Evolutionary conservation across 2,329 filamentous ascomycete genomes (phyloP).

Genomic region (Botryotinia narcissicola): DNA sequence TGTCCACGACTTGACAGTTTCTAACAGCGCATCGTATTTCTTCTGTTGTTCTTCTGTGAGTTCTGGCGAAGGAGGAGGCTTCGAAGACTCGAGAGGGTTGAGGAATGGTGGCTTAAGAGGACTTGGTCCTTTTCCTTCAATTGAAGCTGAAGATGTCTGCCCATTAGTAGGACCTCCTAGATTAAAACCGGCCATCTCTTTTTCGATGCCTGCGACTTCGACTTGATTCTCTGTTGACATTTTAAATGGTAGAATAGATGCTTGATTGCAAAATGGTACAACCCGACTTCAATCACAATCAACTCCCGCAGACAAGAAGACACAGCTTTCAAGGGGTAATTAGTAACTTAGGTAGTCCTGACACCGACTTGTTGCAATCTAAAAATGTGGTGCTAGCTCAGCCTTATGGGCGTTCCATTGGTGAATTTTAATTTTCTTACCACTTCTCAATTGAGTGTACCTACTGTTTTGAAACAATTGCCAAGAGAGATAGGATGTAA

Average conservation of each 20-base stretch:
- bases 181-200: slow-evolving; percentile 17
- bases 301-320: neutral
- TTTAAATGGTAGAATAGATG: neutral
- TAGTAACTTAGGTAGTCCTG: neutral
- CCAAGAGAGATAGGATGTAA: neutral
- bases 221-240: slow-evolving; percentile 16
- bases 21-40: slow-evolving; percentile 79
- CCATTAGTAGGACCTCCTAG: slow-evolving; percentile 1
- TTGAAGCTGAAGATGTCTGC: neutral
- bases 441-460: slow-evolving; percentile 6
- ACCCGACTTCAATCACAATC: neutral
- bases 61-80: slow-evolving; percentile 49
- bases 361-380: slow-evolving; percentile 11
- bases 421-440: neutral
- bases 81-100: slow-evolving; percentile 30
- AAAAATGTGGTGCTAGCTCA: slow-evolving; percentile 18
- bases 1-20: slow-evolving; percentile 67
- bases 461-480: neutral
- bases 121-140: slow-evolving; percentile 37
- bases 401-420: slow-evolving; percentile 1
- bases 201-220: slow-evolving; percentile 10
- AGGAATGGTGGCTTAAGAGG: slow-evolving; percentile 42
- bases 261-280: neutral
- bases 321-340: neutral
- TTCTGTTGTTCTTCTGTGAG: slow-evolving; percentile 74